Base-by-base conservation (phyloP, 768 basidiomycete species). In the Krasilnikovozyma curviuscula region DNA sequence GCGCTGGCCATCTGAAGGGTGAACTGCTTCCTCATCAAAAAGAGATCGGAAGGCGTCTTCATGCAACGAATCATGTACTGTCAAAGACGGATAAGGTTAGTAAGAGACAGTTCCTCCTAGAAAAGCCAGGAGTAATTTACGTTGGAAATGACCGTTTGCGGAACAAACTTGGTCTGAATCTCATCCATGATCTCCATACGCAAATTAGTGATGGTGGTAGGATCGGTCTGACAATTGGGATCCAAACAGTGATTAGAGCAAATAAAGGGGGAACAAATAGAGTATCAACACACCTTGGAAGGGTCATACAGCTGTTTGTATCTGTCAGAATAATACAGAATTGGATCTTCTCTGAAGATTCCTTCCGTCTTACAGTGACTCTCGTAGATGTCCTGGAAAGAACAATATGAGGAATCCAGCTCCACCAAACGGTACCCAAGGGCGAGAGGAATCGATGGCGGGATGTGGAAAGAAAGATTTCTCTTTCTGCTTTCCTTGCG, bases 21-120 rank as follows among this genome's bases (percentile, higher is more conserved):
- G 64, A 97, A 93, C 65, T 95, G 89, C 67, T 93, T 97, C 51
- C 93, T 77, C 77, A 97, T 86, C 51, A 83, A 73, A 91, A 91
- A 98, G 3, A 97, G 71, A 57, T 88, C 83, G 48, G 75, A 74
- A 5, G 89, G 77, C 2, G 73, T 73, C 39, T 72, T 68, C 83
- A 95, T 91, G 21, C 81, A 79, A 29, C 74, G 75, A 33, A 77
- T 70, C 81, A 99, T 83, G 63, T 88, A 97, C 93, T 98, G 57
- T 7, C 21, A n/a, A 47, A 2, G n/a, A n/a, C n/a, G 24, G 1
- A 5, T 18, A 7, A 16, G 27, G 2, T 5, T 7, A 21, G 13
- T 5, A 29, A 14, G 18, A 38, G 48, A 25, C 35, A 46, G 44
- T n/a, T n/a, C n/a, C n/a, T n/a, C n/a, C 9, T 28, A 6, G 2